Evolutionary conservation across 768 basidiomycete species (phyloP).

Genomic region (Leccinum rimulosum): DNA sequence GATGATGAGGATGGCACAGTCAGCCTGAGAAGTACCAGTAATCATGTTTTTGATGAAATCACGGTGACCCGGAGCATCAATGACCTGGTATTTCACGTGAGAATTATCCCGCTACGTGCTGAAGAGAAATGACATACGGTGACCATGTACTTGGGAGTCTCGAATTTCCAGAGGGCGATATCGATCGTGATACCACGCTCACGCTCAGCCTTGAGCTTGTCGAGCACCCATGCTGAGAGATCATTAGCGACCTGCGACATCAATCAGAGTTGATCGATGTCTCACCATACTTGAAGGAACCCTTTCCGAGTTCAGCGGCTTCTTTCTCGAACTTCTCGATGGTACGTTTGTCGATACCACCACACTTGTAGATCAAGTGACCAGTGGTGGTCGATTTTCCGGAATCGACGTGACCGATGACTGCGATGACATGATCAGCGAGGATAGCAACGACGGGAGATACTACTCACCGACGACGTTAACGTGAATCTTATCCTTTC

Average conservation of each 20-base stretch:
- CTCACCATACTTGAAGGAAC: constrained; percentile 96
- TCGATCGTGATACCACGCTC: constrained; percentile 99
- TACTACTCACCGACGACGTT: constrained; percentile 87
- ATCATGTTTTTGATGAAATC: constrained; percentile 99
- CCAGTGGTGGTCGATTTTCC: constrained; percentile 99
- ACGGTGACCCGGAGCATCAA: constrained; percentile 99
- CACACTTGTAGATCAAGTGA: constrained; percentile 99
- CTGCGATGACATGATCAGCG: constrained; percentile 44
- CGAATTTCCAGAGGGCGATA: constrained; percentile 99
- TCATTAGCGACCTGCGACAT: constrained; percentile 19
- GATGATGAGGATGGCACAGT: constrained; percentile 99
- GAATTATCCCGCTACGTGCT: not conserved
- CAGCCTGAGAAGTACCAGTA: constrained; percentile 99
- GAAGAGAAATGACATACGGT: constrained; percentile 54
- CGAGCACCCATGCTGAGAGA: constrained; percentile 92
- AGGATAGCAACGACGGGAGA: constrained; percentile 13
- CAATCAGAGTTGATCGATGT: constrained; percentile 22
- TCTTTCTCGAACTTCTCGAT: constrained; percentile 99
- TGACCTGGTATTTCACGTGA: constrained; percentile 60
- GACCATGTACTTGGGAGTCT: constrained; percentile 95
- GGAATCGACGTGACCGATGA: constrained; percentile 99
- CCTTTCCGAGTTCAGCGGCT: constrained; percentile 99
- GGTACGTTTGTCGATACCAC: constrained; percentile 99
- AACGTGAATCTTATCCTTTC: constrained; percentile 95
- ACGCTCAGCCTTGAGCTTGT: constrained; percentile 99